These are phyloP conservation scores for Dictyostelium citrinum DNA, from an alignment of 78 protist genomes.

Conservation along the genomic window DNA sequence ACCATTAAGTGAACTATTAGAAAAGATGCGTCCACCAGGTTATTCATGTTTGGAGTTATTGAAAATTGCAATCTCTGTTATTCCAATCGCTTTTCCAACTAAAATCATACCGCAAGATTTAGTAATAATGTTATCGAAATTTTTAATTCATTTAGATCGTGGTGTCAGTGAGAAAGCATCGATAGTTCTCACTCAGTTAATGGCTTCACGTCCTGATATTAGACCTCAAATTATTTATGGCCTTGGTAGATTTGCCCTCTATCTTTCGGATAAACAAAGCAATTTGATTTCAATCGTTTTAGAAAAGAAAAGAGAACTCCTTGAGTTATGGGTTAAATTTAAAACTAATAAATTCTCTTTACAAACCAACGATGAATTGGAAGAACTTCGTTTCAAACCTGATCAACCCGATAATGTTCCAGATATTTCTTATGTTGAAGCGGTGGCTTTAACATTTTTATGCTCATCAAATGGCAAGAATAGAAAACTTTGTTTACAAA, in stretches of 20 bases:
- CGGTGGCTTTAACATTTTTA: slow-evolving; percentile 49
- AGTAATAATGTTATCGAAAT: slow-evolving; percentile 43
- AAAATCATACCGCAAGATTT: slow-evolving; percentile 20
- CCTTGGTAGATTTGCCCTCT: slow-evolving; percentile 44
- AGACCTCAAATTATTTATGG: slow-evolving; percentile 54
- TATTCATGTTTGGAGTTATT: slow-evolving; percentile 60
- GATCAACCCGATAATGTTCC: slow-evolving; percentile 3
- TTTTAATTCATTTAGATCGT: slow-evolving; percentile 73
- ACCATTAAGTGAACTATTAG: slow-evolving; percentile 37
- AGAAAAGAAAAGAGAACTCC: slow-evolving; percentile 10
- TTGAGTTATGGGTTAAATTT: slow-evolving; percentile 29
- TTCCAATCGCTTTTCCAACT: slow-evolving; percentile 71
- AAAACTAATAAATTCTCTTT: slow-evolving; percentile 24
- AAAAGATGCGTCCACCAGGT: slow-evolving; percentile 78
- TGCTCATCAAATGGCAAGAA: slow-evolving; percentile 37
- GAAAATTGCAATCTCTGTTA: slow-evolving; percentile 41
- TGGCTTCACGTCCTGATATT: slow-evolving; percentile 69
- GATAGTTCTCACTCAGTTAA: slow-evolving; percentile 40
- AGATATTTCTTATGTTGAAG: slow-evolving; percentile 31
- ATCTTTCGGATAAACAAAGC: slow-evolving; percentile 18
- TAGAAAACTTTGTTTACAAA: slow-evolving; percentile 17
- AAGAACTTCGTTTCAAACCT: slow-evolving; percentile 16
- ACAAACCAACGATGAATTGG: neutral
- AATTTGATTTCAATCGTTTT: slow-evolving; percentile 17
- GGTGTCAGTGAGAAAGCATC: slow-evolving; percentile 68